Base-by-base conservation (phyloP, 345 rosid genomes). In the Cardamine occulta region DNA sequence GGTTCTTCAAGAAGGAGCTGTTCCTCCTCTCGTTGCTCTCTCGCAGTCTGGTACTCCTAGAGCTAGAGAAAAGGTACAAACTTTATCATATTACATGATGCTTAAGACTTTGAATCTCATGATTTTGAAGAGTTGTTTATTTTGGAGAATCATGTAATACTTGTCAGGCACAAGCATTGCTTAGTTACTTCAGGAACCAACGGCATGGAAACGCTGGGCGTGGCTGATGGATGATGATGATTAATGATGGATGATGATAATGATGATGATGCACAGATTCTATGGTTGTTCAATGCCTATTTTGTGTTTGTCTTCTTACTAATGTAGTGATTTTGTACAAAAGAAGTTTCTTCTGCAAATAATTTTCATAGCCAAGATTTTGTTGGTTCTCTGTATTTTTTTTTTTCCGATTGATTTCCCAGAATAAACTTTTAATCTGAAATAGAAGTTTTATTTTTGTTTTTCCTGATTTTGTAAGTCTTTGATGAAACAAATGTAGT, bases 1-100 rank as follows among this genome's bases (percentile, higher is more conserved):
- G 82, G 97, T 91, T 81, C 96, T 96, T 34, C 98, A 88, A 81
- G 99, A 93, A 84, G 97, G 99, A 23, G 98, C 97, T 29, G 91
- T 91, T 55, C 99, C 98, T 9, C 99, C 98, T 42, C 82, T 96
- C 2, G 97, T 93, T 61, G 97, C 95, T 7, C 82, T 96, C 67
- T 91, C 98, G 4, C 98, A 88, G 68, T 86, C 96, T 14, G 99
- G 99, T 79, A 93, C 98, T 62, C 89, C 98, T 2, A 86, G 98
- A 74, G 99, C 97, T 24, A 93, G 86, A 87, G 99, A 96, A 79
- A 96, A 96, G 97, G 98, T 93, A 78, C 7, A 9, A 23, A 54
- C 40, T 55, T 47, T 14, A 13, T 68, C 3, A 53, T 13, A 0
- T 32, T 15, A n/a, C 28, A 18, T 42, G 26, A 57, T 66, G 28